phyloP scores from a whole-genome alignment of 192 early-diverging fungal genomes.

The Gigaspora rosea region DNA sequence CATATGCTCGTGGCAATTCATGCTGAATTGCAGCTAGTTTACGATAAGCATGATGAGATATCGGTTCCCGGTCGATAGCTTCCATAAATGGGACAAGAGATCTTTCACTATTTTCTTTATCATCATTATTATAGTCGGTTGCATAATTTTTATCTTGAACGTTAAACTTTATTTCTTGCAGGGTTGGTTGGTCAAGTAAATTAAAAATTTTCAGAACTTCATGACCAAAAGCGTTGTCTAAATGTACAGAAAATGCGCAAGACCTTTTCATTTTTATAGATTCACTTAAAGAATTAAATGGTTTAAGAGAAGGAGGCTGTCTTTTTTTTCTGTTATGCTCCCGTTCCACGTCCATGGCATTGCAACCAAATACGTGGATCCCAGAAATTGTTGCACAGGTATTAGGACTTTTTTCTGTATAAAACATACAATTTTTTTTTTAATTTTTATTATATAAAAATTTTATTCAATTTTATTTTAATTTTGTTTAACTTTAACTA shows the following conservation, averaged over 20 bases:
- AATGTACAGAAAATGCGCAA: background rate
- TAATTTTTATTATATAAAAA: too few species aligned
- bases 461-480: too few species aligned
- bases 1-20: too few species aligned
- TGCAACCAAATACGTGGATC: background rate
- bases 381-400: background rate
- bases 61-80: background rate
- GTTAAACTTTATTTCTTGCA: background rate
- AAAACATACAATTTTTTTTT: too few species aligned
- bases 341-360: background rate
- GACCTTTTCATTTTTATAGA: background rate
- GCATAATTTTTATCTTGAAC: background rate
- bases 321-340: background rate
- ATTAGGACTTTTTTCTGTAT: background rate
- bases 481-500: too few species aligned
- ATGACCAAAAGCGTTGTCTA: background rate
- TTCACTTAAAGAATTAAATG: background rate
- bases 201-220: background rate
- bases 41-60: background rate
- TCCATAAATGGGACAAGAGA: background rate
- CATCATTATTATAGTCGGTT: background rate
- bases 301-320: background rate
- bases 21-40: too few species aligned
- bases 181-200: background rate
- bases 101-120: background rate